phyloP scores from a whole-genome alignment of 371 early-diverging fungal genomes.

The Choanephora cucurbitarum region DNA sequence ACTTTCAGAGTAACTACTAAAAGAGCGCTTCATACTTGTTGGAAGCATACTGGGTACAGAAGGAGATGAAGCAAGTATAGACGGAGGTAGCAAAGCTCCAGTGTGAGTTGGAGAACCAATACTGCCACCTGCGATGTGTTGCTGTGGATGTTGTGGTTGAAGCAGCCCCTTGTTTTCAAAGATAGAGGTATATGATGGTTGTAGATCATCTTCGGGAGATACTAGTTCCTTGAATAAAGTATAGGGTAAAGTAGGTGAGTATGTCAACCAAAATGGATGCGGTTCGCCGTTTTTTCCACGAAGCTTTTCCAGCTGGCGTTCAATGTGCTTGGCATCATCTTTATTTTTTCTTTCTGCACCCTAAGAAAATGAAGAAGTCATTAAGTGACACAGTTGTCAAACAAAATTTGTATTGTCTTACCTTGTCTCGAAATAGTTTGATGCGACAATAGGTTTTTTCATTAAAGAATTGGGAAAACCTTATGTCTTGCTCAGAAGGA shows the following conservation, averaged over 20 bases:
- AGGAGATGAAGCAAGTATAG: no score
- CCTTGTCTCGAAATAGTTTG: constrained; percentile 60
- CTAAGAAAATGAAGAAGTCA: constrained; percentile 3
- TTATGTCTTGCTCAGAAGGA: not conserved
- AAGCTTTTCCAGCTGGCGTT: constrained; percentile 32
- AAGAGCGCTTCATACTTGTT: no score
- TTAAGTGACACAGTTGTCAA: no score
- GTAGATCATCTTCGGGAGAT: constrained; percentile 26
- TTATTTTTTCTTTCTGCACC: constrained; percentile 35
- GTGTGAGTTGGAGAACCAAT: not conserved
- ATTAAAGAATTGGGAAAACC: constrained; percentile 1
- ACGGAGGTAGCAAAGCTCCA: not conserved
- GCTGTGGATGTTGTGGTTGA: not conserved
- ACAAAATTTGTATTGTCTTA: constrained; percentile 7
- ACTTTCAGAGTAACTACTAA: no score
- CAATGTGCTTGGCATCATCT: constrained; percentile 30
- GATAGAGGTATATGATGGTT: not conserved
- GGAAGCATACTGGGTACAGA: not conserved
- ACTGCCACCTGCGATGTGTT: not conserved
- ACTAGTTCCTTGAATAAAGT: constrained; percentile 37
- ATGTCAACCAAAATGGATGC: constrained; percentile 47
- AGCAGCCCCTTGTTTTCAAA: not conserved
- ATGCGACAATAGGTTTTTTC: constrained; percentile 50
- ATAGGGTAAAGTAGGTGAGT: constrained; percentile 34
- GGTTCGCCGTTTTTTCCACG: constrained; percentile 44